A percentile compares a stretch with the other conserved stretches of the same genome.
These are phyloP conservation scores for Colletotrichum plurivorum DNA, from an alignment of 2,329 filamentous ascomycete species.

Conservation along the genomic window DNA sequence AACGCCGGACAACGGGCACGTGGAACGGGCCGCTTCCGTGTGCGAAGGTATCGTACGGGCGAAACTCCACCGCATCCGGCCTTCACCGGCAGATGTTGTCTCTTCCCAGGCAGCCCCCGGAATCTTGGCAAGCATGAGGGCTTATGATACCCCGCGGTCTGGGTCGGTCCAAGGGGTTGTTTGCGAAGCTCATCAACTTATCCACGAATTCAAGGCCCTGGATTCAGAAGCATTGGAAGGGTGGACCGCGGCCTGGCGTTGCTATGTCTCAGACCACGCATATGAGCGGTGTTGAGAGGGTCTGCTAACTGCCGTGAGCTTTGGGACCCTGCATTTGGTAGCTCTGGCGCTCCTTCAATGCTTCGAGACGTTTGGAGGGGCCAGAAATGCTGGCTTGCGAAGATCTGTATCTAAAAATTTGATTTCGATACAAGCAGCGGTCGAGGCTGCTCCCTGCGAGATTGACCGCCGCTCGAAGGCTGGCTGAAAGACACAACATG, in stretches of 20 bases:
- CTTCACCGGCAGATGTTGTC: neutral
- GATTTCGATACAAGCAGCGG: neutral
- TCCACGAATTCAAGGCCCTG: neutral
- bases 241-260: too few relatives aligned
- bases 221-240: neutral
- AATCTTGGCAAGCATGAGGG: neutral
- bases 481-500: neutral
- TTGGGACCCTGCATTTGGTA: too few relatives aligned
- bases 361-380: too few relatives aligned
- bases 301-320: too few relatives aligned
- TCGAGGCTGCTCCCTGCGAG: neutral
- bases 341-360: too few relatives aligned
- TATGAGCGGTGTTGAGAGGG: too few relatives aligned
- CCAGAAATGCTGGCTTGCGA: too few relatives aligned
- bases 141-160: neutral
- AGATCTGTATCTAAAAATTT: neutral
- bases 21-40: neutral
- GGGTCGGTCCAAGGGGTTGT: neutral
- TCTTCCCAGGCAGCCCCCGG: neutral
- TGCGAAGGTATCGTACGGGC: neutral
- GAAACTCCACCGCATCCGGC: constrained; percentile 37
- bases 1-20: neutral
- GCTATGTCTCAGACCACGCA: too few relatives aligned
- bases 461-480: neutral
- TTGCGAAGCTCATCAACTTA: neutral